A percentile compares a stretch with the other conserved stretches of the same genome.
These are phyloP conservation scores for Dictyostelium purpureum DNA, from an alignment of 78 protist species.

Conservation along the genomic window DNA sequence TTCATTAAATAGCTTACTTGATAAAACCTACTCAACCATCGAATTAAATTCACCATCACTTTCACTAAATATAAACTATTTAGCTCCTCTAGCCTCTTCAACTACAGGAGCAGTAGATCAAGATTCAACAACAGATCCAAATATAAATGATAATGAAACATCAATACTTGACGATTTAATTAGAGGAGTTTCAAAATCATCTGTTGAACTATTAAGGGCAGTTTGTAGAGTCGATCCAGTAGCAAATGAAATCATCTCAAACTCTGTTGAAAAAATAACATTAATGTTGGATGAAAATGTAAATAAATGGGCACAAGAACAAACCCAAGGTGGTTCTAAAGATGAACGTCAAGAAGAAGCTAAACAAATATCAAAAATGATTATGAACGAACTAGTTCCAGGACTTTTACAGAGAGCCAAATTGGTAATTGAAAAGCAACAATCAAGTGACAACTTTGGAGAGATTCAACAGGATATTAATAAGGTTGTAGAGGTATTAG, in stretches of 20 bases:
- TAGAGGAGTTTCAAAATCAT: constrained; percentile 3
- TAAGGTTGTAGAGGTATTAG: constrained; percentile 17
- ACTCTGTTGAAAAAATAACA: constrained; percentile 1
- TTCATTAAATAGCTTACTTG: not conserved
- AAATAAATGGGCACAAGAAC: not conserved
- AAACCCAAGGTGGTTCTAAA: not conserved
- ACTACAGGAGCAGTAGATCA: not conserved
- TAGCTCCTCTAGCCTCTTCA: not conserved
- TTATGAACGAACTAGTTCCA: not conserved
- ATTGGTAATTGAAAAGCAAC: not conserved
- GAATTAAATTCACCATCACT: not conserved
- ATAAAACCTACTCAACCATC: not conserved
- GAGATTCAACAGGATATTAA: not conserved
- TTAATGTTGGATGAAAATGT: not conserved
- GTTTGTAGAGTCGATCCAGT: constrained; percentile 31
- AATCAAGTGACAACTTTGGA: not conserved
- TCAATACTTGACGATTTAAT: constrained; percentile 17
- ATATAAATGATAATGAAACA: not conserved
- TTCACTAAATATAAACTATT: too few species aligned
- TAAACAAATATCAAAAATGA: not conserved
- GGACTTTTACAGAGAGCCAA: not conserved
- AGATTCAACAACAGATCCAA: not conserved
- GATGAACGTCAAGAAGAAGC: not conserved
- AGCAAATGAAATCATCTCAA: not conserved
- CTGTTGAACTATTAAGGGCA: constrained; percentile 36